Evolutionary conservation across 768 basidiomycete species (phyloP), one percentile per base, ranked within the genome.

Genomic region (Boletus rex-veris): DNA sequence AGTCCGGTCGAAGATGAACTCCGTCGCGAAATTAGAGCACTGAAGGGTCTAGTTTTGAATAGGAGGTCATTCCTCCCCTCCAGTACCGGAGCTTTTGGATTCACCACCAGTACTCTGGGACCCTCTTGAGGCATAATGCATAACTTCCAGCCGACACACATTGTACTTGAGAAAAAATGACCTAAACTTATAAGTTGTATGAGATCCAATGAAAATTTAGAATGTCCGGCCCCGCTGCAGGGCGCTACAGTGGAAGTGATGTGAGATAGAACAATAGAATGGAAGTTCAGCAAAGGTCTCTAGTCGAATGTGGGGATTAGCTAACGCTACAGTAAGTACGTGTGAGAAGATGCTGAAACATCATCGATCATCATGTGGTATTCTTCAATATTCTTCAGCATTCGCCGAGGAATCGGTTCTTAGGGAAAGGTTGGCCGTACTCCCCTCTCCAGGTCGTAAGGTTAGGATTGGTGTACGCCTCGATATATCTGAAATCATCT

Each of bases 21-120:
- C 12, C 78, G 80, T 53, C 77, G 82, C 54, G 90, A 92, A 64
- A 86, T 92, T 42, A 76, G 86, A 52, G 84, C 86, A 12, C 69
- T 92, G 62, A 92, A 91, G 62, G 88, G 89, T 9, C 77, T 91
- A 19, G 87, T 88, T 44, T 73, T 92, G 41, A 92, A 88, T 65
- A 74, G 90, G 83, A 82, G 62, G 58, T 77, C 74, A 14, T 65
- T 62, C 48, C 44, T 60, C 10, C 55, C 61, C 26, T 41, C 42
- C 5, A 37, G 24, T 3, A 15, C 40, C 1, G 48, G 55, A 38
- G 40, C 35, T 48, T 48, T 48, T 33, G 59, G 61, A 36, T 35
- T 46, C n/a, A 21, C 48, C 3, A 45, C 48, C 3, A 45, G 41
- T 26, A 59, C 57, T 8, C 31, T 38, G 26, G 42, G 26, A 38